Evolutionary conservation across 805 yeast genomes (phyloP).

Genomic region (Saturnispora dispora): DNA sequence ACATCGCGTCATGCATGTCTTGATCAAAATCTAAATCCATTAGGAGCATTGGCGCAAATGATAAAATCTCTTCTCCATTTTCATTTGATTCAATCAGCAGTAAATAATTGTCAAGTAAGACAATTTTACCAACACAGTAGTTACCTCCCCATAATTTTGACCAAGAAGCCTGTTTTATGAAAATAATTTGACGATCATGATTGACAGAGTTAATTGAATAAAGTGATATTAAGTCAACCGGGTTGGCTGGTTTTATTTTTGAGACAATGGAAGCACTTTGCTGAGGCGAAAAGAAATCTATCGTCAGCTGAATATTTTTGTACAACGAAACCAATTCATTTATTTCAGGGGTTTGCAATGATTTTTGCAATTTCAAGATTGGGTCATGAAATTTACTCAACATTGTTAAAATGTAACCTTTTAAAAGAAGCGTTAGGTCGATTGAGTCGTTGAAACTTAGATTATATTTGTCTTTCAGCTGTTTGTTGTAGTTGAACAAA

Average conservation of each 20-base stretch:
- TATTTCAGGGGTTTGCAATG: constrained; percentile 2
- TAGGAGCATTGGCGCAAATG: constrained; percentile 6
- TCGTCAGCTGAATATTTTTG: constrained; percentile 7
- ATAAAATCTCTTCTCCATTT: constrained; percentile 7
- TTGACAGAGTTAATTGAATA: constrained; percentile 5
- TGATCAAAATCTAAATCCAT: constrained; percentile 7
- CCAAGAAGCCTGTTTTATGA: constrained; percentile 7
- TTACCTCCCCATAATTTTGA: constrained; percentile 9
- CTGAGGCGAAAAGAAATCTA: constrained; percentile 8
- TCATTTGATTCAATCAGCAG: constrained; percentile 7
- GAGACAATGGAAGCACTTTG: constrained; percentile 5
- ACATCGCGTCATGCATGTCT: constrained; percentile 9
- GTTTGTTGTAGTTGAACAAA: not conserved
- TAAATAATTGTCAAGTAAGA: constrained; percentile 6
- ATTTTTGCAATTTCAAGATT: constrained; percentile 6
- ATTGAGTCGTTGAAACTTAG: constrained; percentile 6
- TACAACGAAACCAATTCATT: constrained; percentile 6
- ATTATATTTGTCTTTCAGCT: constrained; percentile 4
- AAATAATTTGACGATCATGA: constrained; percentile 6
- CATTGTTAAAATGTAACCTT: constrained; percentile 8
- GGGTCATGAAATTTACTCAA: constrained; percentile 9
- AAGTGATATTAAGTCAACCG: not conserved
- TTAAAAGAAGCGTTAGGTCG: constrained; percentile 2
- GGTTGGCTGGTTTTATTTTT: not conserved
- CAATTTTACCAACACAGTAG: constrained; percentile 5